Evolutionary conservation across 2,329 filamentous ascomycete genomes (phyloP).

Genomic region (Alternaria alternata): DNA sequence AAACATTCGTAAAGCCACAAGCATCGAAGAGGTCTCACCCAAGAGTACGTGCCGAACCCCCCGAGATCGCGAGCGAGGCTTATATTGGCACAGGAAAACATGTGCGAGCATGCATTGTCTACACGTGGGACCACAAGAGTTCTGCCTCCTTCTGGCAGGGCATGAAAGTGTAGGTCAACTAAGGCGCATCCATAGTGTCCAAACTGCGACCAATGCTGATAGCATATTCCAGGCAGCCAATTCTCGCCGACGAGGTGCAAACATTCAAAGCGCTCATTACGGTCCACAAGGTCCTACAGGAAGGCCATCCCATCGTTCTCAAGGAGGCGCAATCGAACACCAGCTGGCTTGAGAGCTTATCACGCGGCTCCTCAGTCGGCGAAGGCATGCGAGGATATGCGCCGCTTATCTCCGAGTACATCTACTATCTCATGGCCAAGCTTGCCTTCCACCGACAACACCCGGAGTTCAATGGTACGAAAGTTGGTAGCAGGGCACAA

Average conservation of each 20-base stretch:
- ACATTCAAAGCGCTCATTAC: slow-evolving; percentile 99
- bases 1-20: slow-evolving; percentile 73
- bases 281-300: slow-evolving; percentile 95
- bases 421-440: slow-evolving; percentile 93
- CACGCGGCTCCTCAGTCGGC: slow-evolving; percentile 76
- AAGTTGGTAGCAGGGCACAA: neutral
- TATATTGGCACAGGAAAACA: slow-evolving; percentile 72
- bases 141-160: slow-evolving; percentile 95
- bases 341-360: slow-evolving; percentile 91
- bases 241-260: slow-evolving; percentile 96
- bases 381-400: slow-evolving; percentile 89
- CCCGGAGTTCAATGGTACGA: slow-evolving; percentile 89
- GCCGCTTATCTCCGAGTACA: slow-evolving; percentile 94
- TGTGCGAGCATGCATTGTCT: slow-evolving; percentile 97
- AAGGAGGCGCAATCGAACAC: slow-evolving; percentile 89
- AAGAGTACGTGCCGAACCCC: slow-evolving; percentile 62
- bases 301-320: slow-evolving; percentile 88
- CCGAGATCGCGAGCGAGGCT: slow-evolving; percentile 31
- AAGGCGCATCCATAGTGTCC: neutral
- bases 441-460: slow-evolving; percentile 96
- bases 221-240: slow-evolving; percentile 76
- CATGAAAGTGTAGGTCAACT: slow-evolving; percentile 85
- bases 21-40: slow-evolving; percentile 71
- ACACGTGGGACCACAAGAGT: slow-evolving; percentile 99
- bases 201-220: slow-evolving; percentile 20